A percentile compares a stretch with the other conserved stretches of the same genome.
Conservation (phyloP, 768 basidiomycete species). For the Leccinum sublutescens region DNA sequence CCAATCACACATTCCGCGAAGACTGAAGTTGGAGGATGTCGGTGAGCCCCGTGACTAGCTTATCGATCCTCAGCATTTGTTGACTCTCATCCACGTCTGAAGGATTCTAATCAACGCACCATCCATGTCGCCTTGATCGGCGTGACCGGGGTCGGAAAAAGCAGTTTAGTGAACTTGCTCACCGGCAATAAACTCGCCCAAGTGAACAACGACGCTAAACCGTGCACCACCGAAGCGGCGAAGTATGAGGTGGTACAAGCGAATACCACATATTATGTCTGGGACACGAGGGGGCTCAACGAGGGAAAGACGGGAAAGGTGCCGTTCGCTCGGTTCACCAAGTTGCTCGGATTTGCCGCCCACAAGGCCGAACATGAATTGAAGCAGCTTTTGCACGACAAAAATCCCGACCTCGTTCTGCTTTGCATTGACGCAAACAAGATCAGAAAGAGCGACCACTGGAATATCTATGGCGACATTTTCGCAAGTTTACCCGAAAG, state of each 20-base stretch:
- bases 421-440: slow-evolving; percentile 23
- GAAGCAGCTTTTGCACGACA: slow-evolving; percentile 15
- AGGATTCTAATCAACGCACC: slow-evolving; percentile 3
- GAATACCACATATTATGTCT: slow-evolving; percentile 13
- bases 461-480: slow-evolving; percentile 23
- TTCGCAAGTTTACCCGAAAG: slow-evolving; percentile 13
- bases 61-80: not conserved
- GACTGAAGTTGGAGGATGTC: slow-evolving; percentile 11
- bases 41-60: slow-evolving; percentile 11
- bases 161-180: slow-evolving; percentile 28
- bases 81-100: not conserved
- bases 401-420: slow-evolving; percentile 19
- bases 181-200: slow-evolving; percentile 10
- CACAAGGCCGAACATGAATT: slow-evolving; percentile 19
- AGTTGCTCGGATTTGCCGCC: not conserved
- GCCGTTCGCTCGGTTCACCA: slow-evolving; percentile 1
- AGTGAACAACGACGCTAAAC: slow-evolving; percentile 18
- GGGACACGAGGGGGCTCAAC: slow-evolving; percentile 28
- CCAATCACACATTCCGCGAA: not conserved
- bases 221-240: slow-evolving; percentile 15
- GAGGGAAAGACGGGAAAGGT: slow-evolving; percentile 9
- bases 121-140: slow-evolving; percentile 23
- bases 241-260: slow-evolving; percentile 11
- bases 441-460: slow-evolving; percentile 11
- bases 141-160: slow-evolving; percentile 26